These are phyloP conservation scores for Venturia effusa DNA, from an alignment of 2,329 filamentous ascomycete genomes.

Conservation along the genomic window DNA sequence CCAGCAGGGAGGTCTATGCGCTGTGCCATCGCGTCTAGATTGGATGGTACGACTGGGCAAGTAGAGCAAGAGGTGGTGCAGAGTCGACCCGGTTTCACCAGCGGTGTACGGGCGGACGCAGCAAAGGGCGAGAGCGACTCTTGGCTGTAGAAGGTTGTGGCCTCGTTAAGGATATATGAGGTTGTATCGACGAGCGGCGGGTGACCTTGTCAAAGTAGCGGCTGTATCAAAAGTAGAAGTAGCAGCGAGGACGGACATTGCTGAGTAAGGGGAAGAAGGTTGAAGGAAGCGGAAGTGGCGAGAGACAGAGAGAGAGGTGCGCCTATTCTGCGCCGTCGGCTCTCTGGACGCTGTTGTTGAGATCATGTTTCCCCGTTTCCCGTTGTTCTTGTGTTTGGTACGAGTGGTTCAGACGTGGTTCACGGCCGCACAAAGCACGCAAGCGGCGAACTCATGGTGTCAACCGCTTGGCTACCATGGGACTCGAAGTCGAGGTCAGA, in stretches of 20 bases:
- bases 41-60: neutral
- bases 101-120: neutral
- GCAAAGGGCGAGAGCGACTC: neutral
- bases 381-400: too few species aligned
- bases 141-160: neutral
- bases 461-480: neutral
- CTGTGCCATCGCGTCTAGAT: neutral
- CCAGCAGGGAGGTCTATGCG: neutral
- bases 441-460: neutral
- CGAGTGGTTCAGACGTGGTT: too few species aligned
- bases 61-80: neutral
- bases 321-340: too few species aligned
- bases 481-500: neutral
- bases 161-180: neutral
- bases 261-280: neutral
- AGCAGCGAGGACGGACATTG: neutral
- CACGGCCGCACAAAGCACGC: neutral
- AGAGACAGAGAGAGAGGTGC: neutral
- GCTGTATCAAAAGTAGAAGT: neutral
- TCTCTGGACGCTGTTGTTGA: too few species aligned
- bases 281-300: neutral
- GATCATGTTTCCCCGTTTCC: too few species aligned
- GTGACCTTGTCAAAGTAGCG: neutral
- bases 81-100: neutral
- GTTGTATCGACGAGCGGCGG: neutral